Conservation (phyloP, 2,329 filamentous ascomycete species). For the Talaromyces sp. region DNA sequence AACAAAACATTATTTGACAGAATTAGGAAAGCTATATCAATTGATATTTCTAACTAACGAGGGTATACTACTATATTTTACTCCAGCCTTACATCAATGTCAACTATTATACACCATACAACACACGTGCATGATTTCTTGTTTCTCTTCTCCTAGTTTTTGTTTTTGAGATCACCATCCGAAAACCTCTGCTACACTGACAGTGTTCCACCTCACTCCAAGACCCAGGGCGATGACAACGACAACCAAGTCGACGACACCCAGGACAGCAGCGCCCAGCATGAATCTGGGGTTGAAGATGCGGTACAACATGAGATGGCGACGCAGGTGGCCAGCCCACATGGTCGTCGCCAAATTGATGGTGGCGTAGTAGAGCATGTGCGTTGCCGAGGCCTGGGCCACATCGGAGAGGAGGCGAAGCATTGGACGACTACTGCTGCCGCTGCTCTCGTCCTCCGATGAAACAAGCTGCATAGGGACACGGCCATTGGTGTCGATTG, state of each 20-base stretch:
- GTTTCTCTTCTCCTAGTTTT: not conserved
- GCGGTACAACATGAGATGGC: slow-evolving; percentile 94
- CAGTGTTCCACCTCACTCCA: slow-evolving; percentile 69
- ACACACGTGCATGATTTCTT: not conserved
- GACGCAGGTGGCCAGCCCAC: slow-evolving; percentile 80
- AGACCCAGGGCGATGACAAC: slow-evolving; percentile 62
- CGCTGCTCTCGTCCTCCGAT: not conserved
- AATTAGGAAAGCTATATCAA: not conserved
- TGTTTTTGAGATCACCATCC: slow-evolving; percentile 55
- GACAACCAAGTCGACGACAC: slow-evolving; percentile 72
- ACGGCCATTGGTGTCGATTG: slow-evolving; percentile 61
- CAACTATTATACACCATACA: not conserved
- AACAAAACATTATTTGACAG: too few relatives aligned
- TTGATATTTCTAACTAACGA: not conserved
- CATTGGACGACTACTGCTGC: slow-evolving; percentile 19
- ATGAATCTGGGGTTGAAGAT: slow-evolving; percentile 92
- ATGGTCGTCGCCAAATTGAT: slow-evolving; percentile 80
- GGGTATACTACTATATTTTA: not conserved
- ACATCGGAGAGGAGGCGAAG: slow-evolving; percentile 60
- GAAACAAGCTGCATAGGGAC: slow-evolving; percentile 9
- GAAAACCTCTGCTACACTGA: slow-evolving; percentile 82
- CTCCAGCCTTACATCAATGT: not conserved
- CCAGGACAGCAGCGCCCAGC: slow-evolving; percentile 65
- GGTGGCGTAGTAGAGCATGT: slow-evolving; percentile 76
- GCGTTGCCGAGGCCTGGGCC: slow-evolving; percentile 65